Evolutionary conservation across 108 stramenopile genomes (phyloP), one percentile per base, ranked within the genome.

Genomic region (Mediolabrus comicus): DNA sequence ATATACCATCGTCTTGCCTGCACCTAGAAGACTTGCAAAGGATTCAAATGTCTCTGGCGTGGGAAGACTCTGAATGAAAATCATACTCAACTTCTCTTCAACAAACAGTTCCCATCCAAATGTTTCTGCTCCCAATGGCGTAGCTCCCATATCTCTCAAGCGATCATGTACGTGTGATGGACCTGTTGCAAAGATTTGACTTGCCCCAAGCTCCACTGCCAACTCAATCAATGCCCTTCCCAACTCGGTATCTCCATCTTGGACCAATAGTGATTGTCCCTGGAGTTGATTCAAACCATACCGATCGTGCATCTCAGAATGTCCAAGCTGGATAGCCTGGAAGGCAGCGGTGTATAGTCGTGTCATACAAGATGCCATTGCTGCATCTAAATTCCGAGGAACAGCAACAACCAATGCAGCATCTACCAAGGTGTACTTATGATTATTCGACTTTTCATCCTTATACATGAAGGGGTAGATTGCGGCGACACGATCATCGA

Each of bases 401-500:
- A 79, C 78, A 27, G 39, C 33, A 10, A 79, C 78, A 0, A 67
- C 61, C 38, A 72, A 72, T n/a, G 71, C 78, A 35, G 78, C 78
- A 61, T 79, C 78, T 11, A 79, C 71, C 66, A 79, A 55, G 8
- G 78, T 65, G 59, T 79, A 77, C 3, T 56, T 24, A 31, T 53
- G 34, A 32, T 65, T 65, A 11, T 53, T 53, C 17, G 51, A 36
- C 1, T 58, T 30, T 34, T 53, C 67, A 43, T 28, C 54, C 22
- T 56, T 65, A 43, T 79, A 79, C 11, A 62, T 66, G 51, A 79
- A 79, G 10, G 78, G 78, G 53, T 62, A 79, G 11, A 79, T 41
- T 3, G 78, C 78, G n/a, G 78, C 78, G 1, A 79, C 70, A 32
- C 78, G 65, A 66, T 78, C 77, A 22, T 78, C 77, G 0, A 71